These are phyloP conservation scores for Gracilariopsis chorda DNA, from an alignment of 23 red algal species.

Conservation along the genomic window DNA sequence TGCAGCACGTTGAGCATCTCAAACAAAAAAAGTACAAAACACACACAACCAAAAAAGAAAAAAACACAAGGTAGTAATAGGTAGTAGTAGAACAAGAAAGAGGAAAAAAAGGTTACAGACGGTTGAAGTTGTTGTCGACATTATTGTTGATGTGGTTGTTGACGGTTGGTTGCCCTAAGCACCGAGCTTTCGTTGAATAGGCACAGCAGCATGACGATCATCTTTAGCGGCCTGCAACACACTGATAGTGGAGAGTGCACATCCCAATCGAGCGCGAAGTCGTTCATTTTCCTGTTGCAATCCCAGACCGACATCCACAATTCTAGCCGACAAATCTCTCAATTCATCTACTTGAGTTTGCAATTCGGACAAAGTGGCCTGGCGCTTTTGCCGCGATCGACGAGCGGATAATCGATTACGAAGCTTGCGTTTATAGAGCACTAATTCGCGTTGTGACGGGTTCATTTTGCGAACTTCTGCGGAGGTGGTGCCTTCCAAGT, in stretches of 20 bases:
- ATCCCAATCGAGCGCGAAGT: constrained; percentile 1
- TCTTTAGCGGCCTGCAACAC: no score
- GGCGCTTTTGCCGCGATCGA: constrained; percentile 46
- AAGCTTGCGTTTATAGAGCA: constrained; percentile 78
- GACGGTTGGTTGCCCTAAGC: no score
- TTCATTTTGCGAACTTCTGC: constrained; percentile 70
- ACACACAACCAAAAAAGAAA: no score
- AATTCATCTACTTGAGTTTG: constrained; percentile 60
- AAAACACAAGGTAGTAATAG: no score
- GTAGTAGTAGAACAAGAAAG: no score
- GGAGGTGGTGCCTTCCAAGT: constrained; percentile 71
- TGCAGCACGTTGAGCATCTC: no score
- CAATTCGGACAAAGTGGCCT: constrained; percentile 31
- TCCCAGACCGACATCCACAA: background rate
- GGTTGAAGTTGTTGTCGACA: no score
- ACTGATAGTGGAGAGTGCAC: background rate
- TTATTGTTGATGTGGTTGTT: no score
- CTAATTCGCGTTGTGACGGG: constrained; percentile 47
- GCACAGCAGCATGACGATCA: background rate
- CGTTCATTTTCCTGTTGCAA: constrained; percentile 22
- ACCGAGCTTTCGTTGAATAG: constrained; percentile 8
- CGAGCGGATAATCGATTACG: constrained; percentile 64
- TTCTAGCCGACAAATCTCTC: background rate
- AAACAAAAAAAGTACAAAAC: no score
- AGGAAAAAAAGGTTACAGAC: no score